These are phyloP conservation scores for Cutaneotrichosporon curvatum DNA, from an alignment of 1,284 basidiomycete genomes.

Conservation along the genomic window DNA sequence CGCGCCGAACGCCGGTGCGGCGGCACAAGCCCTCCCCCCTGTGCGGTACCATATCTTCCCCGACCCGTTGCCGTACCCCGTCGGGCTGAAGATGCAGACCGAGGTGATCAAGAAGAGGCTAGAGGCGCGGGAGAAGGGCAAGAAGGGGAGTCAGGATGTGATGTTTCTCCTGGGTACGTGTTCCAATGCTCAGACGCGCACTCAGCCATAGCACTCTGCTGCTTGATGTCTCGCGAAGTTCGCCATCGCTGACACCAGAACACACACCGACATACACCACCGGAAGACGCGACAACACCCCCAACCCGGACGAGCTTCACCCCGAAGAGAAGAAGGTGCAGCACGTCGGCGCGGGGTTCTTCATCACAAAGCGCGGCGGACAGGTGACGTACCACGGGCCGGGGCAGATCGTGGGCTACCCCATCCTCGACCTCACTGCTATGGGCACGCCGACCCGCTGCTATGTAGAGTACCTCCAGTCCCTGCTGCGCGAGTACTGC, in stretches of 20 bases:
- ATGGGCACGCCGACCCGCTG: conserved; percentile 50
- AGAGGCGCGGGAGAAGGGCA: conserved; percentile 21
- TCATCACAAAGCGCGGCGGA: conserved; percentile 75
- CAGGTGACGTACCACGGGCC: conserved; percentile 97
- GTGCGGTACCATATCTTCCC: conserved; percentile 70
- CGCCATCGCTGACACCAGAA: conserved; percentile 46
- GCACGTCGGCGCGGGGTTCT: conserved; percentile 77
- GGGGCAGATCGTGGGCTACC: conserved; percentile 94
- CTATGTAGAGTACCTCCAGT: conserved; percentile 50
- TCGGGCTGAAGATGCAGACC: conserved; percentile 64
- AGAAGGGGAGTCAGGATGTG: conserved; percentile 46
- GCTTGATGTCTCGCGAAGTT: no score
- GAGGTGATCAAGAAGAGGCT: conserved; percentile 60
- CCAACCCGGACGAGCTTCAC: conserved; percentile 52
- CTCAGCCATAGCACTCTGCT: conserved; percentile 18
- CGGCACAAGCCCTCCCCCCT: conserved; percentile 48
- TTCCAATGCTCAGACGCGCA: conserved; percentile 3
- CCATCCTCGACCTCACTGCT: conserved; percentile 70
- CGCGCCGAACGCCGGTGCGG: not conserved
- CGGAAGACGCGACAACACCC: conserved; percentile 65
- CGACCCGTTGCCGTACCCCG: conserved; percentile 62
- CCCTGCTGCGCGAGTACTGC: conserved; percentile 40
- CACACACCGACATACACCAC: conserved; percentile 92
- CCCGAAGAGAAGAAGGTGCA: conserved; percentile 62
- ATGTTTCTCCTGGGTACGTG: conserved; percentile 48